phyloP scores from a whole-genome alignment of 2,329 filamentous ascomycete genomes.

The Cryphonectria parasitica region DNA sequence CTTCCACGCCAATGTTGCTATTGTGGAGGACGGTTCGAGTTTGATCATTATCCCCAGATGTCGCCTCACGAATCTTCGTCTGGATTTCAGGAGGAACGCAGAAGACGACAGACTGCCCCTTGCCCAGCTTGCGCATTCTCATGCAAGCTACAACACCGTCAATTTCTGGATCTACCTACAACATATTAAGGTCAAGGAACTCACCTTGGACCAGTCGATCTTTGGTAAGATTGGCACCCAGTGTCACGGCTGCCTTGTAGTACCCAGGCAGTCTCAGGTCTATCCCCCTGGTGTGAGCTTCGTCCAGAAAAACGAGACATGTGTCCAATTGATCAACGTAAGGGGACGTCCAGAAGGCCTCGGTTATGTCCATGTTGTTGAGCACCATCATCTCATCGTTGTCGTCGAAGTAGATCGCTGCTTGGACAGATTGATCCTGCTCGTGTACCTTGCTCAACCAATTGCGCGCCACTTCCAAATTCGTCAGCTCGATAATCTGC shows the following conservation, averaged over 20 bases:
- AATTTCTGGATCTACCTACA: background rate
- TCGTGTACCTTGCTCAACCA: slow-evolving; percentile 52
- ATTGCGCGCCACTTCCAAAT: slow-evolving; percentile 53
- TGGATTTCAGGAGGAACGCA: slow-evolving; percentile 63
- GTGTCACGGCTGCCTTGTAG: slow-evolving; percentile 68
- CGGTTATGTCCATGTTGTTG: slow-evolving; percentile 49
- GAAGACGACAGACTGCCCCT: slow-evolving; percentile 68
- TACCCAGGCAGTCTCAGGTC: slow-evolving; percentile 64
- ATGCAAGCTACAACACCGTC: slow-evolving; percentile 58
- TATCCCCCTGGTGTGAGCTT: slow-evolving; percentile 71
- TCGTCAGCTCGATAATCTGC: slow-evolving; percentile 67
- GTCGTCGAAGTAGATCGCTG: slow-evolving; percentile 61
- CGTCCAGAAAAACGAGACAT: slow-evolving; percentile 71
- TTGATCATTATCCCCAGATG: background rate
- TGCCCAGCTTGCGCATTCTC: slow-evolving; percentile 70
- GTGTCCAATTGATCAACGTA: slow-evolving; percentile 58
- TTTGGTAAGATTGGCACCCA: slow-evolving; percentile 68
- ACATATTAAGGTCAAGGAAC: slow-evolving; percentile 18
- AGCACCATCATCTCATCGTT: slow-evolving; percentile 59
- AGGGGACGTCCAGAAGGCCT: slow-evolving; percentile 60
- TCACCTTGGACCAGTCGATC: slow-evolving; percentile 70
- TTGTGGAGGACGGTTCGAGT: slow-evolving; percentile 35
- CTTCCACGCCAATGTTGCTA: slow-evolving; percentile 33
- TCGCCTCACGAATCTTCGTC: slow-evolving; percentile 48
- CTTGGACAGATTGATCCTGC: slow-evolving; percentile 39